phyloP scores from a whole-genome alignment of 192 early-diverging fungal genomes.

The Coemansia sp. region DNA sequence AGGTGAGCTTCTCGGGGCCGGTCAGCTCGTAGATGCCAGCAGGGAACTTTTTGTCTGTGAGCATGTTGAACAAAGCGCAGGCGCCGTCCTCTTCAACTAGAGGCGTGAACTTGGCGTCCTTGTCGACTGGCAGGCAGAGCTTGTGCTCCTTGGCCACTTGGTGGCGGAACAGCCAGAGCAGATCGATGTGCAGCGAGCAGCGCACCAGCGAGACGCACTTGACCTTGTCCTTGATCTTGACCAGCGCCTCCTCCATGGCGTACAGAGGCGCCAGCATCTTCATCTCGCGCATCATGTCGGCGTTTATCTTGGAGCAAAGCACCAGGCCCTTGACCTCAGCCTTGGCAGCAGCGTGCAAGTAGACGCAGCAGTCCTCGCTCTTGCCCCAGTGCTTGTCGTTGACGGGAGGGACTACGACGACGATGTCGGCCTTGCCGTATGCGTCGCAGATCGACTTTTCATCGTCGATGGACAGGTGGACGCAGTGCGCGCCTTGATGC shows the following conservation, averaged over 20 bases:
- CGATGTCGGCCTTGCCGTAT: constrained; percentile 40
- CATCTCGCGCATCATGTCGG: constrained; percentile 21
- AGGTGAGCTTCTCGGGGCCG: constrained; percentile 22
- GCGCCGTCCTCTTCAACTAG: constrained; percentile 26
- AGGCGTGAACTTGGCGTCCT: constrained; percentile 33
- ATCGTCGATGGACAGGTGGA: constrained; percentile 22
- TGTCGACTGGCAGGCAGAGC: constrained; percentile 26
- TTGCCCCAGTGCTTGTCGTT: constrained; percentile 33
- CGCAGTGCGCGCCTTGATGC: constrained; percentile 28
- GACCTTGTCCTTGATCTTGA: constrained; percentile 27
- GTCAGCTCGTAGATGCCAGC: constrained; percentile 41
- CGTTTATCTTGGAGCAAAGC: constrained; percentile 44
- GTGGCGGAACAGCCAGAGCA: constrained; percentile 46
- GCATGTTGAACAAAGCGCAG: constrained; percentile 43
- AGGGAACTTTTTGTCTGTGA: constrained; percentile 27
- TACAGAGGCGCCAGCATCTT: constrained; percentile 26
- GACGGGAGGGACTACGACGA: constrained; percentile 41
- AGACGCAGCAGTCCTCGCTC: constrained; percentile 15
- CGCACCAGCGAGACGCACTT: constrained; percentile 41
- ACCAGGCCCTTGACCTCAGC: constrained; percentile 39
- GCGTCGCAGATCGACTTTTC: constrained; percentile 20
- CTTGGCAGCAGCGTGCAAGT: constrained; percentile 31
- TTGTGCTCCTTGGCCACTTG: constrained; percentile 31
- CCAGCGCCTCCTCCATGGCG: constrained; percentile 37
- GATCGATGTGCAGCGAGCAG: constrained; percentile 43